Evolutionary conservation across 2,329 filamentous ascomycete genomes (phyloP).

Genomic region (Myriosclerotinia scirpicola): DNA sequence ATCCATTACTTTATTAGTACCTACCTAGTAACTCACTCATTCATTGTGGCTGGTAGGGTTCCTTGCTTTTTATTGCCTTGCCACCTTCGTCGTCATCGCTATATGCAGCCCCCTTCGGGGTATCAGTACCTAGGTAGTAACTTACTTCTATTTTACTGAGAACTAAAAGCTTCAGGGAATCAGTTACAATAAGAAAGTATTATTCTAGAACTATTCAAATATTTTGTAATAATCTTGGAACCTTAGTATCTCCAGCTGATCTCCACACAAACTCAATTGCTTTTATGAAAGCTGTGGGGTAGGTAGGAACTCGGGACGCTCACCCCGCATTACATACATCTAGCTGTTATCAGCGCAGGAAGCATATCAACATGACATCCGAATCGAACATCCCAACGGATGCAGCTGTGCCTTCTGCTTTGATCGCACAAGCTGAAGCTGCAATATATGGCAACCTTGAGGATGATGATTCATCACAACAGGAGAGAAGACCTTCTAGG

Average conservation of each 20-base stretch:
- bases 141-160: background rate
- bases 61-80: background rate
- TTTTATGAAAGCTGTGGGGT: background rate
- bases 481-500: constrained; percentile 21
- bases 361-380: constrained; percentile 20
- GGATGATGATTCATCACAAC: constrained; percentile 21
- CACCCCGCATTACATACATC: constrained; percentile 3
- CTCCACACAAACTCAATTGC: background rate
- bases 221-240: no score
- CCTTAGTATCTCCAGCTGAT: background rate
- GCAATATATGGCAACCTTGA: constrained; percentile 38
- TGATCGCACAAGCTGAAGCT: constrained; percentile 40
- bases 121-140: background rate
- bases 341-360: background rate
- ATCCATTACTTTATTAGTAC: background rate
- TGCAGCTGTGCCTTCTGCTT: constrained; percentile 29
- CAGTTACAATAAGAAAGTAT: background rate
- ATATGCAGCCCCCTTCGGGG: background rate
- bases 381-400: constrained; percentile 21
- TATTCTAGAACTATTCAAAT: constrained; percentile 1
- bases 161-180: background rate
- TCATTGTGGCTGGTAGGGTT: background rate
- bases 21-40: no score
- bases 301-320: background rate
- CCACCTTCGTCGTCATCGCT: constrained; percentile 2